phyloP scores from a whole-genome alignment of 1,284 basidiomycete species.

The Sanghuangporus sanghuang region DNA sequence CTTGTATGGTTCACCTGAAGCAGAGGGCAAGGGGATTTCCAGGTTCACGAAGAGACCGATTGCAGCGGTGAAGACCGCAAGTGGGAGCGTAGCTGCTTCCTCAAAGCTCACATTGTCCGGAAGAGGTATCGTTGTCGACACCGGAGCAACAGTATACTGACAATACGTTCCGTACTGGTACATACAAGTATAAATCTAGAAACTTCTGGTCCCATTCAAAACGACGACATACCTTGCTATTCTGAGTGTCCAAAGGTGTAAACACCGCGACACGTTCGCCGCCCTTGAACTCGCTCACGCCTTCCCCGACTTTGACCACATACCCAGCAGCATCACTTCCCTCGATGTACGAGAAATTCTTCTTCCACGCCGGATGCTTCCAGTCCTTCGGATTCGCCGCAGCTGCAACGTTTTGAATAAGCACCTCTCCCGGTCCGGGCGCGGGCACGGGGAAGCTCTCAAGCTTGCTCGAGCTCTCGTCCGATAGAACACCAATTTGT shows the following conservation, averaged over 20 bases:
- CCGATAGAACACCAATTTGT: conserved; percentile 9
- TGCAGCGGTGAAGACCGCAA: conserved; percentile 30
- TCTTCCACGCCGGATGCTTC: conserved; percentile 9
- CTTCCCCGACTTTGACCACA: conserved; percentile 17
- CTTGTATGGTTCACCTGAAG: background rate
- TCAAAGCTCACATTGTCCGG: conserved; percentile 23
- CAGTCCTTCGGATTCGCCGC: conserved; percentile 31
- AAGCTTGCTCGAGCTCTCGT: background rate
- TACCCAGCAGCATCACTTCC: conserved; percentile 19
- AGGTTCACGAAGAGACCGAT: conserved; percentile 28
- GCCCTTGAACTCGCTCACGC: conserved; percentile 16
- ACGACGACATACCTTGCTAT: conserved; percentile 8
- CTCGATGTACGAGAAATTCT: conserved; percentile 17
- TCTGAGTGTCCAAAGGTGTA: conserved; percentile 20
- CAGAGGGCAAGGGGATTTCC: conserved; percentile 18
- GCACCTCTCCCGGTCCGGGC: conserved; percentile 24
- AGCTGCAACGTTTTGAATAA: conserved; percentile 30
- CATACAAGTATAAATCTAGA: background rate
- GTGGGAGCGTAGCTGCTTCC: conserved; percentile 28
- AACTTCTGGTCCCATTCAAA: background rate
- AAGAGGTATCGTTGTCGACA: conserved; percentile 6
- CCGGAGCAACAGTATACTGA: conserved; percentile 15
- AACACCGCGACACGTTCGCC: conserved; percentile 24
- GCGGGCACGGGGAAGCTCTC: conserved; percentile 16
- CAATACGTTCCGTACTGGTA: conserved; percentile 14